Percentiles rank a stretch among this genome's conserved stretches.
phyloP scores from a whole-genome alignment of 805 yeast genomes.

The Metschnikowia bowlesiae region DNA sequence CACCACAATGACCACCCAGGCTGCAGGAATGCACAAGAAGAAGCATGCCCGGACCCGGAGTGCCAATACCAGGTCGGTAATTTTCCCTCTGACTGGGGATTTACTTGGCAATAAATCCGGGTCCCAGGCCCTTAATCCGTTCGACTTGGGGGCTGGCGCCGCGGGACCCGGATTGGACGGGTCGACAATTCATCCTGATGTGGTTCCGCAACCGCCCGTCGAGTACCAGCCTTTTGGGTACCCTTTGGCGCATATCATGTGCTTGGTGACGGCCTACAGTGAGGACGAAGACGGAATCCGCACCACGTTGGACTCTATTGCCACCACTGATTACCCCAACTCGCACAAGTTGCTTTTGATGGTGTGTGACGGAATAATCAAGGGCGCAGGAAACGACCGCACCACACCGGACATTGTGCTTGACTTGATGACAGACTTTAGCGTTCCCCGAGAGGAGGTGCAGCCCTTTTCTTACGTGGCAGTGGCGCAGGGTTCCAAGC shows the following conservation, averaged over 20 bases:
- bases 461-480: constrained; percentile 86
- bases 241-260: constrained; percentile 54
- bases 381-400: constrained; percentile 86
- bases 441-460: constrained; percentile 68
- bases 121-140: constrained; percentile 26
- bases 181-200: constrained; percentile 65
- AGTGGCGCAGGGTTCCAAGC: constrained; percentile 87
- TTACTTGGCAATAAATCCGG: constrained; percentile 24
- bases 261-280: constrained; percentile 83
- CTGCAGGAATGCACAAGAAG: constrained; percentile 30
- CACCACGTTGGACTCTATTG: constrained; percentile 83
- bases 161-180: constrained; percentile 47
- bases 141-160: constrained; percentile 28
- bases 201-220: constrained; percentile 87
- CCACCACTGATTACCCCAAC: constrained; percentile 94
- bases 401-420: constrained; percentile 89
- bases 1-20: constrained; percentile 67
- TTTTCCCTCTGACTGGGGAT: constrained; percentile 27
- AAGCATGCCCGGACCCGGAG: constrained; percentile 13
- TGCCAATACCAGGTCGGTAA: constrained; percentile 14
- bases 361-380: constrained; percentile 90
- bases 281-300: constrained; percentile 86
- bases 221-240: constrained; percentile 71
- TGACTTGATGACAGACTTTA: constrained; percentile 73
- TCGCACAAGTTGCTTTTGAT: constrained; percentile 84